Percentiles rank a stretch among this genome's conserved stretches.
These are phyloP conservation scores for Austroboletus festivus DNA, from an alignment of 768 basidiomycete genomes.

Conservation along the genomic window DNA sequence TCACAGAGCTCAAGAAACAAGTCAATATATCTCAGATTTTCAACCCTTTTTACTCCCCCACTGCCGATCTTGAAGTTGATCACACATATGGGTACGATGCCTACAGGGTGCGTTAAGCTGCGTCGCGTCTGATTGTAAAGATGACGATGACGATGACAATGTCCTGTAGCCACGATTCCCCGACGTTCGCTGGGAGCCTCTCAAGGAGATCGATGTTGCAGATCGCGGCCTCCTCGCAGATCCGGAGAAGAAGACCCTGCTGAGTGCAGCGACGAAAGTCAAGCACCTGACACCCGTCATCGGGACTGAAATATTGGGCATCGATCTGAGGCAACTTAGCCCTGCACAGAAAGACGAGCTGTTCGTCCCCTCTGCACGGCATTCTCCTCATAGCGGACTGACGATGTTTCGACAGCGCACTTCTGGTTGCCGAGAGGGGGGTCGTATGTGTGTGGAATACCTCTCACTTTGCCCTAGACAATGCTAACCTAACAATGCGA, in stretches of 20 bases:
- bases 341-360: constrained; percentile 75
- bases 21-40: constrained; percentile 29
- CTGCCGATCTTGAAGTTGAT: constrained; percentile 48
- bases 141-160: background rate
- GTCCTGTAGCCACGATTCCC: constrained; percentile 59
- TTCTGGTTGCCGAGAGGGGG: constrained; percentile 72
- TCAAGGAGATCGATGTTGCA: constrained; percentile 52
- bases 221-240: constrained; percentile 72
- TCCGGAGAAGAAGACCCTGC: constrained; percentile 60
- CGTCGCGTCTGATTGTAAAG: too few species aligned
- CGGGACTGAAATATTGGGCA: constrained; percentile 70
- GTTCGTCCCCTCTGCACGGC: constrained; percentile 36
- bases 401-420: constrained; percentile 42
- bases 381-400: constrained; percentile 1
- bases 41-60: constrained; percentile 71
- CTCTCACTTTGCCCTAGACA: too few species aligned
- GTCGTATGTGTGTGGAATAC: constrained; percentile 58
- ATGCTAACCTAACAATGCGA: background rate
- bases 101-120: constrained; percentile 43
- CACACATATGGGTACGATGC: constrained; percentile 50
- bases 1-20: constrained; percentile 25
- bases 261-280: constrained; percentile 64
- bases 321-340: constrained; percentile 70
- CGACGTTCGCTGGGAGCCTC: constrained; percentile 59
- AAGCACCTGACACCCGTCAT: constrained; percentile 67